A percentile compares a stretch with the other conserved stretches of the same genome.
Evolutionary conservation across 2,329 filamentous ascomycete species (phyloP).

Genomic region (Lecanoromycetidae sp.): DNA sequence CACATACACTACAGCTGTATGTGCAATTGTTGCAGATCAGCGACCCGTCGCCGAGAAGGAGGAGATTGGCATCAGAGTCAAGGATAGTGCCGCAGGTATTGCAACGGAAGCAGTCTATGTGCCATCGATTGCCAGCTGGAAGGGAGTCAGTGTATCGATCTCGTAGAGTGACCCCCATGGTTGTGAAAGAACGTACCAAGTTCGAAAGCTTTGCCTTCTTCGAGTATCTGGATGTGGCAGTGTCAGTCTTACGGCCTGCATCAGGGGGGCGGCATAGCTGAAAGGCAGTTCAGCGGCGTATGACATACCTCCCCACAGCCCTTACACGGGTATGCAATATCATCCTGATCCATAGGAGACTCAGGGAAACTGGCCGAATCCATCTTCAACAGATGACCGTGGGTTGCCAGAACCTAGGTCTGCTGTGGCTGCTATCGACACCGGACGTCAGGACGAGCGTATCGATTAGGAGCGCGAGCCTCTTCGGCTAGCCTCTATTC

Average conservation of each 20-base stretch:
- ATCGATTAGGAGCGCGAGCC: slow-evolving; percentile 15
- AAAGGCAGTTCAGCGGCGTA: background rate
- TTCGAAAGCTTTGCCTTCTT: slow-evolving; percentile 97
- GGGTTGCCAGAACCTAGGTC: slow-evolving; percentile 11
- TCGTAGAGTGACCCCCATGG: slow-evolving; percentile 16
- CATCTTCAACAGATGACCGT: slow-evolving; percentile 10
- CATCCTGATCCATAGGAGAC: slow-evolving; percentile 61
- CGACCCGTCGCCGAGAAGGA: slow-evolving; percentile 92
- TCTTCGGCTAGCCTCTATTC: slow-evolving; percentile 13
- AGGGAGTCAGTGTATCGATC: slow-evolving; percentile 26
- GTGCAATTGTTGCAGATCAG: slow-evolving; percentile 99
- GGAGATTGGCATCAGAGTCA: slow-evolving; percentile 93
- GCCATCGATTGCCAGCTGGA: slow-evolving; percentile 88
- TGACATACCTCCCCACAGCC: slow-evolving; percentile 70
- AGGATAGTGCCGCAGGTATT: slow-evolving; percentile 90
- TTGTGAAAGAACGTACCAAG: slow-evolving; percentile 48
- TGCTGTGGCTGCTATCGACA: slow-evolving; percentile 8
- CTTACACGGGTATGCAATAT: slow-evolving; percentile 75
- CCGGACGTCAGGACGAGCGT: slow-evolving; percentile 13
- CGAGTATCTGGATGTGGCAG: slow-evolving; percentile 59
- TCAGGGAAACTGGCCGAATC: slow-evolving; percentile 27
- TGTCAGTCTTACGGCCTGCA: slow-evolving; percentile 20
- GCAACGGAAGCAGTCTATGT: slow-evolving; percentile 97
- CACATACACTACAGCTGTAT: slow-evolving; percentile 93
- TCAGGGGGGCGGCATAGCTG: slow-evolving; percentile 4